A percentile compares a stretch with the other conserved stretches of the same genome.
Conservation (phyloP, 495 filamentous ascomycete species). For the Astrocystis sublimbata region DNA sequence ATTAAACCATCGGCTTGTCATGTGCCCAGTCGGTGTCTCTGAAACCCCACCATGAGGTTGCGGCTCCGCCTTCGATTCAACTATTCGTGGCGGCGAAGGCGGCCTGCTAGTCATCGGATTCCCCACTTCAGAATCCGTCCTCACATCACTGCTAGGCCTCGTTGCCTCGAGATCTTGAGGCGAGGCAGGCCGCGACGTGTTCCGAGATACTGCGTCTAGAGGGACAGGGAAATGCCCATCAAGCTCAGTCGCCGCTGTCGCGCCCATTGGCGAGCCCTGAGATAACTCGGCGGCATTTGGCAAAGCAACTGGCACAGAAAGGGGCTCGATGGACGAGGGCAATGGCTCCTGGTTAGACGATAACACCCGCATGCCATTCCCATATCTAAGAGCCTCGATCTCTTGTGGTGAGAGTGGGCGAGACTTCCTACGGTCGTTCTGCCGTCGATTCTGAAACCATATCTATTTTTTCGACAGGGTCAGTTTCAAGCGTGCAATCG, state of each 20-base stretch:
- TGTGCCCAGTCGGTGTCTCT: slow-evolving; percentile 39
- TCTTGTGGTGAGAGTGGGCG: slow-evolving; percentile 84
- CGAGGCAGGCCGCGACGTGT: slow-evolving; percentile 24
- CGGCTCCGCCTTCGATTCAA: slow-evolving; percentile 10
- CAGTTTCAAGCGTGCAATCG: slow-evolving; percentile 17
- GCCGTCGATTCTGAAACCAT: slow-evolving; percentile 98
- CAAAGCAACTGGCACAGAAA: slow-evolving; percentile 25
- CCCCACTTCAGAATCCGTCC: neutral
- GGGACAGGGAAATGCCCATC: slow-evolving; percentile 17
- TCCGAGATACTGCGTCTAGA: slow-evolving; percentile 19
- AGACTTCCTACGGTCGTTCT: slow-evolving; percentile 89
- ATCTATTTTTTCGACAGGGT: slow-evolving; percentile 60
- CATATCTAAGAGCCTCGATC: slow-evolving; percentile 61
- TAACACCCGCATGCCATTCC: slow-evolving; percentile 53
- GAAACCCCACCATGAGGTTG: slow-evolving; percentile 34
- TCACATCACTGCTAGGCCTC: neutral
- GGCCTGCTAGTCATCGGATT: slow-evolving; percentile 12
- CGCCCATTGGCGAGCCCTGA: slow-evolving; percentile 10
- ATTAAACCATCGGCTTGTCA: slow-evolving; percentile 42
- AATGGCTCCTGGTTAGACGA: slow-evolving; percentile 50
- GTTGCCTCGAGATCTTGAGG: slow-evolving; percentile 3
- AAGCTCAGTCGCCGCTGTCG: slow-evolving; percentile 18
- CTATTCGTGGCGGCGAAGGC: slow-evolving; percentile 21
- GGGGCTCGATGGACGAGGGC: slow-evolving; percentile 26
- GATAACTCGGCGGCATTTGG: slow-evolving; percentile 15